Base-by-base conservation (phyloP, 225 moss, liverwort and hornwort genomes). In the Polytrichum commune region DNA sequence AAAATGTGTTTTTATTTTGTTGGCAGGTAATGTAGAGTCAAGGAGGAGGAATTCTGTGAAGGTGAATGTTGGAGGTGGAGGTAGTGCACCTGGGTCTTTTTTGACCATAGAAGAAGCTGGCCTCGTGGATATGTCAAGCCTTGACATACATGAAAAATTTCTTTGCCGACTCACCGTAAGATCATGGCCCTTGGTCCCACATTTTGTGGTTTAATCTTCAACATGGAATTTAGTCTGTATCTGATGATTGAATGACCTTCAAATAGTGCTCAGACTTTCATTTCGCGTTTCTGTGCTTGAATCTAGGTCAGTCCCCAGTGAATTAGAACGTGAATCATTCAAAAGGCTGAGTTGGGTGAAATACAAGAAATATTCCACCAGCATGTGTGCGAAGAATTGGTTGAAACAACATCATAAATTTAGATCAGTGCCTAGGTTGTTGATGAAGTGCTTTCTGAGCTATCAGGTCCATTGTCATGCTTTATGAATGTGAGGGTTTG, bases 91-190 rank as follows among this genome's bases (percentile, higher is more conserved):
- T 6, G 82, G 85, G 27, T 85, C 90, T 27, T 95, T 95, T 74
- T 71, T 95, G 27, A 88, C 91, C 0, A 75, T 80, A 72, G 93
- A 95, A 83, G 95, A 95, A 80, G 90, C 95, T 5, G 95, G 93
- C 23, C 80, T 93, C 72, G 86, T 91, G 24, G 93, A 95, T 69
- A 90, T 95, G 93, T 79, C 93, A 53, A 75, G 72, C 70, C 90
- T 95, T 46, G 95, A 91, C 80, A 90, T 95, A 91, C 95, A 95
- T 81, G 93, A 95, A 79, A 90, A 87, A 72, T 95, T 95, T 71
- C 81, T 95, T 9, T 86, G 89, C 79, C 95, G 95, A 61, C 79
- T 95, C 19, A 93, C 95, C 66, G 95, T 95, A 78, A 20, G 69
- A 58, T 16, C 38, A 26, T 27, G 16, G 57, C 13, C 57, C 72